A percentile compares a stretch with the other conserved stretches of the same genome.
phyloP scores from a whole-genome alignment of 208 protist genomes.

The Herpetomonas muscarum region DNA sequence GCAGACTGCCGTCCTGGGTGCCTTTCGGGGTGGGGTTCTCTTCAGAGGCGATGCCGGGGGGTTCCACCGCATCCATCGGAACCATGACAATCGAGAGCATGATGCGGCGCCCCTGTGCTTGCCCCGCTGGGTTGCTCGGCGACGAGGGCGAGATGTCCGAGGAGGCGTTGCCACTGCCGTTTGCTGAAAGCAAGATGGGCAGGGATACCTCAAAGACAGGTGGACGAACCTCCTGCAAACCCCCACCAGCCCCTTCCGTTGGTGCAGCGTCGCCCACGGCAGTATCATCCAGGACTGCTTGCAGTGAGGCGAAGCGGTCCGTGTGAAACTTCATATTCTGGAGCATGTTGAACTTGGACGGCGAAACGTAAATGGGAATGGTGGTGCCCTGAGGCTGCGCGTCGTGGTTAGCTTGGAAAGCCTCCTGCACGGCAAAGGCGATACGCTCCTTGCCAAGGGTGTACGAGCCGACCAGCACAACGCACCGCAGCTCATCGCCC shows the following conservation, averaged over 20 bases:
- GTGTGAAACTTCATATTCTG: slow-evolving; percentile 20
- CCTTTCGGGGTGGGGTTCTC: too few relatives aligned
- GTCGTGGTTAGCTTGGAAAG: too few relatives aligned
- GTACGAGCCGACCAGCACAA: slow-evolving; percentile 88
- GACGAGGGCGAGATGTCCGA: background rate
- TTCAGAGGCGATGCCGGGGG: too few relatives aligned
- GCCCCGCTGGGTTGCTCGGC: too few relatives aligned
- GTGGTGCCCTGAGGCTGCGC: too few relatives aligned
- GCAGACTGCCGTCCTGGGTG: too few relatives aligned
- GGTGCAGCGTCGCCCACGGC: background rate
- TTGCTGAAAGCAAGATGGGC: too few relatives aligned
- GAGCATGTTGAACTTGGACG: slow-evolving; percentile 21
- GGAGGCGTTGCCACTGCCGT: too few relatives aligned
- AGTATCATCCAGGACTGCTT: background rate
- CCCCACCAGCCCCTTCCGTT: background rate
- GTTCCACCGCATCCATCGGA: too few relatives aligned
- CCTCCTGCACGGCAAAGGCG: slow-evolving; percentile 69
- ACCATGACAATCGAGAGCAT: too few relatives aligned
- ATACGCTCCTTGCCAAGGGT: slow-evolving; percentile 90
- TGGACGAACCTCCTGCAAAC: background rate
- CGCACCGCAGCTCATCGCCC: too few relatives aligned
- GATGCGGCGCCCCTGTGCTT: too few relatives aligned
- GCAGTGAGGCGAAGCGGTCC: slow-evolving; percentile 27
- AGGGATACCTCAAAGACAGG: background rate
- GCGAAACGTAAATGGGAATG: slow-evolving; percentile 35